Evolutionary conservation across 2,329 filamentous ascomycete species (phyloP).

Genomic region (Podosphaera aphanis): DNA sequence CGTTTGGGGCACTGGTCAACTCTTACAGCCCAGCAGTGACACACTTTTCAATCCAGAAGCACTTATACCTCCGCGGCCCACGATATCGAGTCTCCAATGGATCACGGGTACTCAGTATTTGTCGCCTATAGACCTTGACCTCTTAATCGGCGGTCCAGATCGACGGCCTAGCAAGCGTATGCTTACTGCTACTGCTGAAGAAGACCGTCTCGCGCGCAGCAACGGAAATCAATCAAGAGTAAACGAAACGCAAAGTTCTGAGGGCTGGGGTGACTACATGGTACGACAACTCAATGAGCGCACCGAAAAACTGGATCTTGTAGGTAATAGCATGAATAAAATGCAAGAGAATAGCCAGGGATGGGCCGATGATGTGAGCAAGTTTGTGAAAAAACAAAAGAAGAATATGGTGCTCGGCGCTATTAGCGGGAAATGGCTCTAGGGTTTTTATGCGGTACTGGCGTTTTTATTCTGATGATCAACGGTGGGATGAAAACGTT

Average conservation of each 20-base stretch:
- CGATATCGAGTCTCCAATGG: conserved; percentile 91
- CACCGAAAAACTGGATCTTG: conserved; percentile 64
- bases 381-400: conserved; percentile 74
- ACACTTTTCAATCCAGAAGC: conserved; percentile 57
- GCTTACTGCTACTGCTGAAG: conserved; percentile 54
- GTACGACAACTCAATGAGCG: conserved; percentile 70
- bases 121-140: conserved; percentile 64
- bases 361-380: conserved; percentile 73
- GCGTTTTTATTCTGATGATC: not conserved
- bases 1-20: conserved; percentile 55
- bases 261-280: conserved; percentile 60
- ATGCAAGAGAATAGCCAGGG: conserved; percentile 58
- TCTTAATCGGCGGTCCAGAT: conserved; percentile 73
- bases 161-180: conserved; percentile 75
- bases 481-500: not conserved
- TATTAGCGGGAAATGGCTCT: conserved; percentile 30
- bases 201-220: conserved; percentile 36
- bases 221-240: conserved; percentile 15
- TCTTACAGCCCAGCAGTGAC: conserved; percentile 41
- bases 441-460: not conserved
- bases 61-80: conserved; percentile 55
- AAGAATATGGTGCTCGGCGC: conserved; percentile 54
- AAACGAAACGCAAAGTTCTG: conserved; percentile 17
- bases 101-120: conserved; percentile 86
- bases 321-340: conserved; percentile 66